Base-by-base conservation (phyloP, 2,329 filamentous ascomycete species). In the Coniosporium tulheliwenetii region DNA sequence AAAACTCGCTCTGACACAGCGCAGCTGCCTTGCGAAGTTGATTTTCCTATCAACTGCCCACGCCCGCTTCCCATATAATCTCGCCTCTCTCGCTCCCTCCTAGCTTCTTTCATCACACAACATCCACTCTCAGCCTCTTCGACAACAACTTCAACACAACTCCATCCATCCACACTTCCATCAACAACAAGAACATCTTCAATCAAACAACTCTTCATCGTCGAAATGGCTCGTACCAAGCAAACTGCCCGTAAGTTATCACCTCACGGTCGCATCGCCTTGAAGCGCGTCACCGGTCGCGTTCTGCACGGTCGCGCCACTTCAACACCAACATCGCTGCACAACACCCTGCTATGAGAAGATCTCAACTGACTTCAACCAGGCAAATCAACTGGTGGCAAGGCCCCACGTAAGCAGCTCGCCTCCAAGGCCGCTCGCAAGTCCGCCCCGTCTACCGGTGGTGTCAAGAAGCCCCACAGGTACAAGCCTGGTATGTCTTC, bases 341-440 rank as follows among this genome's bases (percentile, higher is more conserved):
- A 47, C 47, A 48, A 50, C 46, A 37, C 8, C 8, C 8, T 15
- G 12, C 8, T 7, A 37, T 19, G 9, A 37, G 19, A 3, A n/a
- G 8, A 14, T 37, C 36, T 7, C 5, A 15, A 19, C 36, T 37
- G 5, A 19, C 36, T 15, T 37, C 16, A 13, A 5, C 19, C 36
- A 37, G 37, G 37, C 30, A 81, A 94, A 70, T 77, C 73, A 62
- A 78, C 75, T 63, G 75, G 75, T 77, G 75, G 75, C 71, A 80
- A 80, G 67, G 75, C 75, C 59, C 75, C 75, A 54, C 73, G 75
- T 69, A 98, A 98, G 85, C 87, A 95, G 79, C 86, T 96, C 61
- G 89, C 89, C 57, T 94, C 87, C 75, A 95, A 95, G 84, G 91
- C 89, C 53, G 89, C 91, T 60, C 87, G 91, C 73, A 98, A 98